Percentiles rank a stretch among this genome's conserved stretches.
These are phyloP conservation scores for Ustilago lituana DNA, from an alignment of 1,284 basidiomycete genomes.

Conservation along the genomic window DNA sequence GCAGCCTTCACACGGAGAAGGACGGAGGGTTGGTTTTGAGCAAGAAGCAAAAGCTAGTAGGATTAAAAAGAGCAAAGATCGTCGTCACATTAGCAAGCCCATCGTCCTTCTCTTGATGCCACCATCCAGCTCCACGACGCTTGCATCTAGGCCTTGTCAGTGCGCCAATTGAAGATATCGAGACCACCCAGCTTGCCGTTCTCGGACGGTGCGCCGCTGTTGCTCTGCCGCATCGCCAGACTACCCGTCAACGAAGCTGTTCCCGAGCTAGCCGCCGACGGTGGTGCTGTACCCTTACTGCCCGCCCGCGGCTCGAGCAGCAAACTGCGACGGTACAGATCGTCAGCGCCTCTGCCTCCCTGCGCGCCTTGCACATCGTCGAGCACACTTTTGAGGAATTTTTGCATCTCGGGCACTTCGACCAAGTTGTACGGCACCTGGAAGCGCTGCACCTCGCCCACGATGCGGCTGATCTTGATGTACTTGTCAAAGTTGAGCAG, in stretches of 20 bases:
- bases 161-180: slow-evolving; percentile 61
- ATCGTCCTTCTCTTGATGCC: no score
- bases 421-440: slow-evolving; percentile 84
- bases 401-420: slow-evolving; percentile 83
- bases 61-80: no score
- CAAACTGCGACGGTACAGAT: slow-evolving; percentile 64
- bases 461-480: slow-evolving; percentile 67
- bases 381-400: slow-evolving; percentile 72
- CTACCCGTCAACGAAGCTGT: slow-evolving; percentile 32
- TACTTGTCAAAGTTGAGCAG: slow-evolving; percentile 87
- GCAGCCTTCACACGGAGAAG: no score
- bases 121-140: not conserved
- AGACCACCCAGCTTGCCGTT: slow-evolving; percentile 40
- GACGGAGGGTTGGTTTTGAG: no score
- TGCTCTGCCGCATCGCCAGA: slow-evolving; percentile 36
- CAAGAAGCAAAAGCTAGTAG: no score
- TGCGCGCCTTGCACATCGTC: slow-evolving; percentile 44
- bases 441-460: slow-evolving; percentile 87
- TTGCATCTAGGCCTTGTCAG: slow-evolving; percentile 25
- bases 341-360: slow-evolving; percentile 54
- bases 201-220: slow-evolving; percentile 15
- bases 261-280: not conserved
- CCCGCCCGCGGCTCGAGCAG: slow-evolving; percentile 61
- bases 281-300: slow-evolving; percentile 6
- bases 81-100: no score